These are phyloP conservation scores for Physaria fendleri DNA, from an alignment of 345 rosid genomes.

Conservation along the genomic window DNA sequence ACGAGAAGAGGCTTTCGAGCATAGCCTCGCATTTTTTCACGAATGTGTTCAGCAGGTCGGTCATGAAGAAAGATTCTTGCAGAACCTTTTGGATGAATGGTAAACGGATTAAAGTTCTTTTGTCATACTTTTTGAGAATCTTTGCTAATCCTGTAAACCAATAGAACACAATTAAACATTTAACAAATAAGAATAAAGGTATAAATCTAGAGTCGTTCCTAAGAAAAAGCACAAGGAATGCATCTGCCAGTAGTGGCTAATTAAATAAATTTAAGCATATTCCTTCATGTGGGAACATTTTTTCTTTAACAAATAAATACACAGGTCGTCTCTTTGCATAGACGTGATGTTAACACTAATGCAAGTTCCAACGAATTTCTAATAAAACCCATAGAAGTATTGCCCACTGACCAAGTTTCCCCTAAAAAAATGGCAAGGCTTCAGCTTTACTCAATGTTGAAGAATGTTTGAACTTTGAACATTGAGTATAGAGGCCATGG, in stretches of 20 bases:
- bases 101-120: slow-evolving; percentile 63
- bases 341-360: not conserved
- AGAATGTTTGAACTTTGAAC: not conserved
- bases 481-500: not conserved
- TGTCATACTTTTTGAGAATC: slow-evolving; percentile 77
- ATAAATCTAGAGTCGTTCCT: not conserved
- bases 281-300: slow-evolving; percentile 14
- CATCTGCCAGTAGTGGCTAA: slow-evolving; percentile 19
- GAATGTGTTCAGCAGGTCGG: slow-evolving; percentile 62
- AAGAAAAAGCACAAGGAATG: not conserved
- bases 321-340: slow-evolving; percentile 1
- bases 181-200: slow-evolving; percentile 20
- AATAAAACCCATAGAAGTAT: not conserved
- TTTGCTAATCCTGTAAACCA: slow-evolving; percentile 63
- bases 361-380: not conserved
- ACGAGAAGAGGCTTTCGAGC: slow-evolving; percentile 46
- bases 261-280: slow-evolving; percentile 21
- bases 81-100: slow-evolving; percentile 70
- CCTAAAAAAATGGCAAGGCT: no score
- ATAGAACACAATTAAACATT: not conserved
- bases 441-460: no score
- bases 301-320: not conserved
- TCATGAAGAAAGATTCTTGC: slow-evolving; percentile 72
- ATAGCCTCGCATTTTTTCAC: slow-evolving; percentile 68
- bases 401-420: not conserved